A percentile compares a stretch with the other conserved stretches of the same genome.
phyloP scores from a whole-genome alignment of 78 protist species.

The Tieghemostelium lacteum region DNA sequence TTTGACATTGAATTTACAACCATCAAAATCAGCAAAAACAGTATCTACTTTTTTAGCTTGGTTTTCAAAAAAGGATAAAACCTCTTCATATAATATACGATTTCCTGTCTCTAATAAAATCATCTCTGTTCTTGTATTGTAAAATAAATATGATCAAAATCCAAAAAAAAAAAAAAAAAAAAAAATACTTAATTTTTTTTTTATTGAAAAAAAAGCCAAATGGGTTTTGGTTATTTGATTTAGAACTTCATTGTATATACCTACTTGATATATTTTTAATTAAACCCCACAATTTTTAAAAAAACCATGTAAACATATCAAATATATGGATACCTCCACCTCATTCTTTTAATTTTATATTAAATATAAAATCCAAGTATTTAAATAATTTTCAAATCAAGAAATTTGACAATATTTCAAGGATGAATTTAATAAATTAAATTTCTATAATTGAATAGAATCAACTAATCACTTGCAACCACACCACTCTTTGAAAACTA shows the following conservation, averaged over 20 bases:
- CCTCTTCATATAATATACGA: conserved; percentile 64
- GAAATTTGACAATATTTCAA: too few species aligned
- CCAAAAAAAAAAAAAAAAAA: conserved; percentile 1
- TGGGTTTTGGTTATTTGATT: too few species aligned
- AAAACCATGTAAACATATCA: neutral
- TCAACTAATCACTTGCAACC: too few species aligned
- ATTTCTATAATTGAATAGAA: too few species aligned
- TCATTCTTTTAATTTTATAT: neutral
- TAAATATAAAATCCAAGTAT: conserved; percentile 7
- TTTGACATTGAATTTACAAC: conserved; percentile 77
- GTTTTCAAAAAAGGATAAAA: conserved; percentile 19
- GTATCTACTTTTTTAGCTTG: conserved; percentile 29
- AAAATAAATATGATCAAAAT: neutral
- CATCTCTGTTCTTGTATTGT: conserved; percentile 13
- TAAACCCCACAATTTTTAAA: too few species aligned
- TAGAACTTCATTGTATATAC: too few species aligned
- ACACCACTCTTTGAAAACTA: too few species aligned
- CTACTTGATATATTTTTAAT: too few species aligned
- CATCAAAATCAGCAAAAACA: conserved; percentile 88
- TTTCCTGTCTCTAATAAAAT: conserved; percentile 51
- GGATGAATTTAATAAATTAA: too few species aligned
- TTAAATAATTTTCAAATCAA: too few species aligned
- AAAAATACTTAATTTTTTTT: conserved; percentile 1
- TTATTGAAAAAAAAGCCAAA: too few species aligned
- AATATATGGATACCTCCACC: neutral